Base-by-base conservation (phyloP, 2,329 filamentous ascomycete genomes). In the Xylogone sp. region DNA sequence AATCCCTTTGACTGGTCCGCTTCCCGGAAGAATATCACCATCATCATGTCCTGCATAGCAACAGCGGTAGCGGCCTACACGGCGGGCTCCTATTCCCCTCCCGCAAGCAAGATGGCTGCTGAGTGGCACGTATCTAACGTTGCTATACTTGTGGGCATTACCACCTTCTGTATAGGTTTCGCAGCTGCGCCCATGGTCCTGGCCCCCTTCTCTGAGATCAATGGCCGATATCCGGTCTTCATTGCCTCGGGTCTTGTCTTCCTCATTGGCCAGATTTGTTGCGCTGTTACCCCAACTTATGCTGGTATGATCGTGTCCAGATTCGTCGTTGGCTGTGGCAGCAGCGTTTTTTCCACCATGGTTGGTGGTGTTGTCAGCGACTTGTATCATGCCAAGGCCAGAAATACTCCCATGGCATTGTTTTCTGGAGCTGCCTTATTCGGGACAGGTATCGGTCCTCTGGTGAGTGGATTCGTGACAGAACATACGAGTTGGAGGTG, bases 361-460 rank as follows among this genome's bases (percentile, higher is more conserved):
- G 87, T 96, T 0, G 92, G 92, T n/a, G 92, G 92, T 3, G 88
- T 97, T 3, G 86, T 97, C 42, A 87, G 87, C 47, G 92, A 97
- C 63, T 81, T 96, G 53, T 96, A 91, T 71, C 81, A 86, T 45
- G 83, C 88, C 9, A 73, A 88, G 53, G 84, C 88, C 43, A 78
- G 93, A 29, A 96, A 97, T 61, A 90, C 87, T 0, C 88, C 92
- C 0, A 96, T 97, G 93, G 86, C 90, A 0, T 66, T 96, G 0
- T 97, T 96, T 67, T 87, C 87, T n/a, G 89, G 87, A 1, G 75
- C 77, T 3, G 91, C 90, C 0, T 72, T 97, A 0, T 77, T 87
- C 9, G 93, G 90, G 0, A 95, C 90, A 0, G 90, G 90, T 0
- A 71, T 87, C 1, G 92, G 91, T 0, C 91, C 91, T 0, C 64